Base-by-base conservation (phyloP, 164 flowering plant genomes). In the Magnolia changhungtana region DNA sequence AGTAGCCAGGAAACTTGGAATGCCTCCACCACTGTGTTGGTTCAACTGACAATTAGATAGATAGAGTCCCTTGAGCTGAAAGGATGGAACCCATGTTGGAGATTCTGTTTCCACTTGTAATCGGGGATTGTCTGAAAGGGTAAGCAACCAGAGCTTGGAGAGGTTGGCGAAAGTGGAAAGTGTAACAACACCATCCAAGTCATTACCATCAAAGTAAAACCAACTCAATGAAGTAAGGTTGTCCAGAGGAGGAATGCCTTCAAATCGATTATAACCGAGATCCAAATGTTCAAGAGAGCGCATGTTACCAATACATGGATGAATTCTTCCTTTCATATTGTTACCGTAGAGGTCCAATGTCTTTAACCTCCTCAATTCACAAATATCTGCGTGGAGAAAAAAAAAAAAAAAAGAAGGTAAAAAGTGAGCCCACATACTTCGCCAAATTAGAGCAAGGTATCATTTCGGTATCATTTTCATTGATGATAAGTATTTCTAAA, bases 81-180 rank as follows among this genome's bases (percentile, higher is more conserved):
- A 72, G 24, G 74, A 13, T 29, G 66, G 67, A 58, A 55, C 14
- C 74, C 67, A 72, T 5, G n/a, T 24, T 7, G 66, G 66, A 14
- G 0, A 24, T 10, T 55, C 67, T 1, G 67, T 72, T 58, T 72
- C 74, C 2, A 72, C 66, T 63, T 72, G 5, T 72, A 59, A 13
- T 1, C 1, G 50, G 21, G 10, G 49, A 58, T 55, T 55, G 13
- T 1, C 0, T 3, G 74, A 72, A 27, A 70, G n/a, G 72, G 58
- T 70, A 4, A 50, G 50, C 1, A 1, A 7, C 0, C 3, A 0
- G 4, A 70, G 69, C 37, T 19, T 24, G 8, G 76, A 74, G 29
- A 63, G 59, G n/a, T 74, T 64, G 37, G 69, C 76, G 49, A 74
- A 74, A 24, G 13, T 74, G 20, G 69, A 74, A 45, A 74, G 24